Base-by-base conservation (phyloP, 164 flowering plant species). In the Aristolochia californica region DNA sequence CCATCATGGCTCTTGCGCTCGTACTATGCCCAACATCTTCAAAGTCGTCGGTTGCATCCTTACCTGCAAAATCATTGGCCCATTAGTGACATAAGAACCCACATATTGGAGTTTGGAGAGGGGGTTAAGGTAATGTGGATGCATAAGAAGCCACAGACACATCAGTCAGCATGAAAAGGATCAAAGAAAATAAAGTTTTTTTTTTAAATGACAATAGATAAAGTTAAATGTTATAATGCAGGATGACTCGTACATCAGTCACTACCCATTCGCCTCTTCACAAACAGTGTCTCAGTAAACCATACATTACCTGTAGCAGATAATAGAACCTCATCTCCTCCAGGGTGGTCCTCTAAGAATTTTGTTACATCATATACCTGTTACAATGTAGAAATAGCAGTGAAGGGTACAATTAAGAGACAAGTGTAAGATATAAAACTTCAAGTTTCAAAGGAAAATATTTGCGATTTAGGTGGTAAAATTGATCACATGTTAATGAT, bases 11-110 rank as follows among this genome's bases (percentile, higher is more conserved):
- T 70, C 80, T 73, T 18, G 91, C 93, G 65, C 64, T 69, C 44
- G 57, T 68, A 58, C 89, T 87, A 62, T 87, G 95, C 4, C 91
- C 95, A 52, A 85, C 87, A 65, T 83, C 95, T 67, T 87, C 91
- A 64, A 85, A 87, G 69, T 87, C 95, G 70, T 78, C 82, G 2
- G 91, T 84, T 48, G 95, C 95, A 72, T 87, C 91, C 74, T 83
- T 83, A 25, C 87, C 95, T 83, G 77, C 55, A 57, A 69, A 62
- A 50, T 52, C 60, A 57, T 30, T 24, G 15, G 11, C 2, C 17
- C 1, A 21, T 40, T 22, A 14, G 43, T 40, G 4, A 40, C 18
- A 38, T n/a, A n/a, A n/a, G n/a, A n/a, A n/a, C n/a, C n/a, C n/a
- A n/a, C n/a, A n/a, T n/a, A n/a, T n/a, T n/a, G n/a, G n/a, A n/a